Evolutionary conservation across 2,329 filamentous ascomycete species (phyloP).

Genomic region (Claviceps spartinae): DNA sequence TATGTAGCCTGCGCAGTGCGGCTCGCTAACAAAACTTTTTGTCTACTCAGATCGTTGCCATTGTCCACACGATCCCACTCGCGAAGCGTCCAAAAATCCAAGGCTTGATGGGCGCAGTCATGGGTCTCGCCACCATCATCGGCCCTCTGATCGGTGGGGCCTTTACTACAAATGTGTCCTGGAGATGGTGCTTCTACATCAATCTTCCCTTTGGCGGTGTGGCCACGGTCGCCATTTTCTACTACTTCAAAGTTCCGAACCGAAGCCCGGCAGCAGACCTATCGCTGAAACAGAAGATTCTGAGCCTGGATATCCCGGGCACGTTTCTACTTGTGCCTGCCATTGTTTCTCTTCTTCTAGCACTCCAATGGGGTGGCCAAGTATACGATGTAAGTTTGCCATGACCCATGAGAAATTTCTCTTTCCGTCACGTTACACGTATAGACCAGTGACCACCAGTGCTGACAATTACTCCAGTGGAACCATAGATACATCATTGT

Average conservation of each 20-base stretch:
- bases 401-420: too few species aligned
- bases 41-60: neutral
- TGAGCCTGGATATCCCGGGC: neutral
- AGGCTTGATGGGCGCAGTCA: slow-evolving; percentile 24
- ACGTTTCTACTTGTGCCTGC: neutral
- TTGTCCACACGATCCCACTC: neutral
- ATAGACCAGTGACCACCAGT: slow-evolving; percentile 9
- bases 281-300: neutral
- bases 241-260: slow-evolving; percentile 21
- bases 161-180: slow-evolving; percentile 23
- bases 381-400: slow-evolving; percentile 12
- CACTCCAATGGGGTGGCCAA: slow-evolving; percentile 30
- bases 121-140: slow-evolving; percentile 22
- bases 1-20: neutral
- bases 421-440: too few species aligned
- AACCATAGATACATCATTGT: neutral
- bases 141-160: slow-evolving; percentile 24
- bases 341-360: slow-evolving; percentile 28
- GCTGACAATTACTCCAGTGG: neutral
- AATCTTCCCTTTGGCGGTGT: slow-evolving; percentile 24
- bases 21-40: neutral
- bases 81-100: neutral
- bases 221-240: slow-evolving; percentile 21
- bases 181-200: slow-evolving; percentile 29
- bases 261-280: neutral